These are phyloP conservation scores for Yarrowia sp. DNA, from an alignment of 805 yeast species.

Conservation along the genomic window DNA sequence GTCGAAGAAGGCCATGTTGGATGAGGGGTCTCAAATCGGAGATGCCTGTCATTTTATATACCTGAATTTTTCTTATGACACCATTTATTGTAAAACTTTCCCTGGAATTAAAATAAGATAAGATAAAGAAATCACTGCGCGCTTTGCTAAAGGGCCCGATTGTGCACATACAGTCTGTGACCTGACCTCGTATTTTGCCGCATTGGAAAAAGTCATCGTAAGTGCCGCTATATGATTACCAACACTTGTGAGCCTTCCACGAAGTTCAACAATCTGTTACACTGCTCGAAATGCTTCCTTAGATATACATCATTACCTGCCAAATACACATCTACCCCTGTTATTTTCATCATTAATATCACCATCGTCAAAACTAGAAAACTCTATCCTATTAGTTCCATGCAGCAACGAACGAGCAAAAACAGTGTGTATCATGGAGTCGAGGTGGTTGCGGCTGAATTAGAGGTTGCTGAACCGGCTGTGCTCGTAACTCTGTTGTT, in stretches of 20 bases:
- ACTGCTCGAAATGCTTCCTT: background rate
- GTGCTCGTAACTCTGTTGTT: background rate
- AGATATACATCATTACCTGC: background rate
- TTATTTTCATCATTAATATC: background rate
- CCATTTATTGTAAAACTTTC: too few relatives aligned
- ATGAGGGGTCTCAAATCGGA: background rate
- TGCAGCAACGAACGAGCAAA: background rate
- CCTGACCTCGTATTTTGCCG: background rate
- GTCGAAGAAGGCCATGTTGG: background rate
- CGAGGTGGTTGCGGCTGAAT: conserved; percentile 4
- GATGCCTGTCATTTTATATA: background rate
- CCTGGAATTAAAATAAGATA: too few relatives aligned
- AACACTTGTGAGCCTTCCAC: too few relatives aligned
- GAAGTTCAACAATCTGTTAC: background rate
- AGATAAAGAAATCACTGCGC: too few relatives aligned
- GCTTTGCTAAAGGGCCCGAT: background rate
- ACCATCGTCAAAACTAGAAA: background rate
- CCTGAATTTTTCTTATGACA: too few relatives aligned
- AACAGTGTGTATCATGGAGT: background rate
- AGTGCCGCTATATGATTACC: too few relatives aligned
- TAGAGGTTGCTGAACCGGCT: background rate
- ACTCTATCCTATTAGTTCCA: background rate
- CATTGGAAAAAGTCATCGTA: background rate
- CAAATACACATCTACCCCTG: too few relatives aligned
- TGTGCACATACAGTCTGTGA: background rate